phyloP scores from a whole-genome alignment of 2,329 filamentous ascomycete species.

The Thelonectria olida region DNA sequence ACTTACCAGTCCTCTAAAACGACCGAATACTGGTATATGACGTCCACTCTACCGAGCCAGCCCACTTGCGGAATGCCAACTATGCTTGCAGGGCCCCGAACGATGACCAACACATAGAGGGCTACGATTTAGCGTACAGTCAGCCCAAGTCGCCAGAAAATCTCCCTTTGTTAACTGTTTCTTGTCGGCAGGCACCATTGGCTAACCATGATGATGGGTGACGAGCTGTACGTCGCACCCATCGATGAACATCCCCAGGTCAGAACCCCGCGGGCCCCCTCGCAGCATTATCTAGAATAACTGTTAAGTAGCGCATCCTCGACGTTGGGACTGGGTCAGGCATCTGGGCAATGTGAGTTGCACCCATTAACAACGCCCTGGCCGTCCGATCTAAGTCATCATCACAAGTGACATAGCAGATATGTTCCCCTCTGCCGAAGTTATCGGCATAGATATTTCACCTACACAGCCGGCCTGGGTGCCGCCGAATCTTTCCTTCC shows the following conservation, averaged over 20 bases:
- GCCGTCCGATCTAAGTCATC: too few relatives aligned
- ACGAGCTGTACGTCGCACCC: neutral
- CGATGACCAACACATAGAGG: too few relatives aligned
- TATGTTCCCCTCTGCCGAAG: constrained; percentile 38
- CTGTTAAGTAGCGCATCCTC: too few relatives aligned
- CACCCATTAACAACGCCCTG: too few relatives aligned
- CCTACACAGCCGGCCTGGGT: constrained; percentile 45
- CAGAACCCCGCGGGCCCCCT: too few relatives aligned
- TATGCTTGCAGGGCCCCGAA: too few relatives aligned
- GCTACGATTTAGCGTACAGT: too few relatives aligned
- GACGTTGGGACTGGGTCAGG: too few relatives aligned
- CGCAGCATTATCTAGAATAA: too few relatives aligned
- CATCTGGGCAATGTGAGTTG: too few relatives aligned
- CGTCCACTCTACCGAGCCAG: too few relatives aligned
- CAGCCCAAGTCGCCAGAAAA: neutral
- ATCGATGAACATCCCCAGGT: neutral
- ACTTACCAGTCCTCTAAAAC: neutral
- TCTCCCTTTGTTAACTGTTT: neutral
- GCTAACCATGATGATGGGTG: neutral
- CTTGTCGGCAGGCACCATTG: neutral
- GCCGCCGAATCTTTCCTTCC: constrained; percentile 43
- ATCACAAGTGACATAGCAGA: constrained; percentile 42
- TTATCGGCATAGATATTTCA: constrained; percentile 48
- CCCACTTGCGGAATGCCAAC: too few relatives aligned
- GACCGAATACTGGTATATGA: neutral